Evolutionary conservation across 768 basidiomycete genomes (phyloP), one percentile per base, ranked within the genome.

Genomic region (Coprinopsis strossmayeri): DNA sequence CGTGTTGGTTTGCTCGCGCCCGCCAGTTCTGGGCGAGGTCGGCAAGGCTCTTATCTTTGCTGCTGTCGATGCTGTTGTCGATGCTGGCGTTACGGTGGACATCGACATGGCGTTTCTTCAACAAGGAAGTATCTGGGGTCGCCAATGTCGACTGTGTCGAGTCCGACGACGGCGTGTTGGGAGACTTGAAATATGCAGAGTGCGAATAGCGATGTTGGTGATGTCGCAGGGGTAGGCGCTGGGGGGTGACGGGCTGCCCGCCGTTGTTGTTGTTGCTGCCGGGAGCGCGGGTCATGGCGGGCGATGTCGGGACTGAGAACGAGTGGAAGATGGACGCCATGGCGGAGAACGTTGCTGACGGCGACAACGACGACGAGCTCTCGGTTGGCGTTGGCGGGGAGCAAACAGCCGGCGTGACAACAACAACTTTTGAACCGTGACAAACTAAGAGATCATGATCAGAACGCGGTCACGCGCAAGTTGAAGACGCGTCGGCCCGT

Each of bases 11-110:
- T 44, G 84, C 82, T 43, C 84, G 71, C 25, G 76, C 80, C 48
- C 86, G 74, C 87, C 87, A 89, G 60, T 78, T 86, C 27, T 76
- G 73, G 3, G 82, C 76, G 32, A 81, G 74, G 60, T 84, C 79
- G 13, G 79, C 77, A 20, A 81, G 67, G 57, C 72, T 75, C 54
- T 72, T 70, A 55, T 73, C 73, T 54, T 68, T 65, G 49, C n/a
- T n/a, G n/a, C 54, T 34, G 48, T 52, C 24, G 46, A 11, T 45
- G 53, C 40, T 32, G n/a, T n/a, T n/a, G 56, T 48, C 49, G 4
- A 32, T 28, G 52, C 55, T 63, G 23, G 57, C 49, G 25, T 52
- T 60, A 24, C 53, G 61, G 18, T 64, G 62, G 32, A 70, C 69
- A 56, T 76, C 76, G 2, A 53, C 53, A 60, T 61, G 73, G 61